Base-by-base conservation (phyloP, 345 rosid species). In the Pugionium cornutum region DNA sequence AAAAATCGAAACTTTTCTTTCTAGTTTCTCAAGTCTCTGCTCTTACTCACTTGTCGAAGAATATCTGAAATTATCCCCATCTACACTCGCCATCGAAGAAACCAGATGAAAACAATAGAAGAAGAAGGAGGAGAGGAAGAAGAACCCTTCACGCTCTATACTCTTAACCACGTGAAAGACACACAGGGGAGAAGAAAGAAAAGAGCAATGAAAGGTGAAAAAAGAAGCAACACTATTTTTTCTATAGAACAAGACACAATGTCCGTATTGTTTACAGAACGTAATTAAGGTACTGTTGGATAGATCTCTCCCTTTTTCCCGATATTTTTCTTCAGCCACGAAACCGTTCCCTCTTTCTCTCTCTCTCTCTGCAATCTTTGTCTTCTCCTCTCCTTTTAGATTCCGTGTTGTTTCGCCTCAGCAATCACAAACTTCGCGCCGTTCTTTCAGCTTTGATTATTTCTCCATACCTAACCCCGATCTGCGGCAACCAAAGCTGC, bases 71-170 rank as follows among this genome's bases (percentile, higher is more conserved):
- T 53, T n/a, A n/a, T n/a, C n/a, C n/a, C n/a, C 68, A 66, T 77
- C 84, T 25, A 28, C 77, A 78, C 70, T 76, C 60, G 79, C 88
- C 89, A 84, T 84, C 68, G 66, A 74, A 53, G 53, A 59, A 41
- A 10, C 36, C 34, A 45, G 49, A 72, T n/a, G 66, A 42, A 51
- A 47, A 10, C 36, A 41, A 10, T 18, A 48, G 51, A 68, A 64
- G 41, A 34, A 52, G n/a, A n/a, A n/a, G n/a, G 6, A 36, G 37
- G 11, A 52, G 36, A 61, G 62, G 32, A 32, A 30, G 39, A 30
- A 4, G 40, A 32, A 37, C 34, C 9, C 57, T 61, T 58, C 53
- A 72, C 69, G 81, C 51, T 62, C 56, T 53, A 61, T 64, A 47
- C 2, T 39, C 57, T 61, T 61, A 60, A 78, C 66, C 80, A 80